Conservation (phyloP, 305 asterid species). For the Fraxinus floribunda region DNA sequence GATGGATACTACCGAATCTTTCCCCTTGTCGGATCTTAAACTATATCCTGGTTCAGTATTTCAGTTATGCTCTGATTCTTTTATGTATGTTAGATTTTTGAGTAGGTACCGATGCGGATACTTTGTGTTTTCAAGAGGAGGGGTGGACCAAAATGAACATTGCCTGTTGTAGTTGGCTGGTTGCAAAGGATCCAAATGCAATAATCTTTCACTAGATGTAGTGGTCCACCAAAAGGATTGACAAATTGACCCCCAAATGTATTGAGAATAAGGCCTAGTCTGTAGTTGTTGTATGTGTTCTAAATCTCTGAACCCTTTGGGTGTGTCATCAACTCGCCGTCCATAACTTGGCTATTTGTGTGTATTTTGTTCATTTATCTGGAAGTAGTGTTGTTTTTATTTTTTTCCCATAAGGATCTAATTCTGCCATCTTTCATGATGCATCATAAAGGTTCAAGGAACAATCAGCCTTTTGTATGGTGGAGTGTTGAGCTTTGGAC, state of each 20-base stretch:
- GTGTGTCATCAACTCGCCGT: constrained; percentile 4
- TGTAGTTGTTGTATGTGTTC: neutral
- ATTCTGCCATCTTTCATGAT: constrained; percentile 24
- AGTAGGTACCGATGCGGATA: neutral
- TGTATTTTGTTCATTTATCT: constrained; percentile 6
- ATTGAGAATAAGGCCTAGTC: neutral
- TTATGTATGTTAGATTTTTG: neutral
- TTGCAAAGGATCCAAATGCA: neutral
- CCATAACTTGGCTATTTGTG: constrained; percentile 11
- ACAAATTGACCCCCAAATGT: neutral
- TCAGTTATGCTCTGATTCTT: neutral
- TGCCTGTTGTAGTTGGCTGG: neutral
- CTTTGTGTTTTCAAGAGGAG: neutral
- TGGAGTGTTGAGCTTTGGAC: constrained; percentile 87
- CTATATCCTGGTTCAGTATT: neutral
- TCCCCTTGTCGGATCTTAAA: neutral
- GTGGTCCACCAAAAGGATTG: neutral
- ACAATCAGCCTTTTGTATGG: constrained; percentile 82
- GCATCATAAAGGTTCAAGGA: constrained; percentile 80
- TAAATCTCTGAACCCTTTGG: constrained; percentile 13
- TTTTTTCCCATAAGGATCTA: constrained; percentile 12
- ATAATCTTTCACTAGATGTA: neutral
- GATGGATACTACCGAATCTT: neutral
- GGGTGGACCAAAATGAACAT: neutral
- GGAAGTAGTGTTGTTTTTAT: neutral